phyloP scores from a whole-genome alignment of 495 filamentous ascomycete genomes.

The Thermochaetoides thermophila region DNA sequence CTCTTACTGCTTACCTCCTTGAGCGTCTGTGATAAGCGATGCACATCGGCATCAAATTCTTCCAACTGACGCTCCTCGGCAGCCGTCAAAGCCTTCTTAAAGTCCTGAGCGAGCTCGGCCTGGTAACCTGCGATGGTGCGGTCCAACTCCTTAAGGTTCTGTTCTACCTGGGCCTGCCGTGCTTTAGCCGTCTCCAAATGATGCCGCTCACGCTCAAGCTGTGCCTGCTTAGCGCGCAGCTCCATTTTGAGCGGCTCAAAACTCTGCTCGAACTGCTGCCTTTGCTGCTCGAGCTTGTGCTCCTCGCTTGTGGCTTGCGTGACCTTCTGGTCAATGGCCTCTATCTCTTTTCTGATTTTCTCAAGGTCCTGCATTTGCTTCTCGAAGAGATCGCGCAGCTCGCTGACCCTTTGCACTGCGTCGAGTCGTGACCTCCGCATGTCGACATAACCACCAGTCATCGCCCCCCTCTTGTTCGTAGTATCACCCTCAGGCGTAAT shows the following conservation, averaged over 20 bases:
- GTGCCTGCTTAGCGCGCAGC: conserved; percentile 51
- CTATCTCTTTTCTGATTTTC: conserved; percentile 41
- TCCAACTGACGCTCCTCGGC: conserved; percentile 75
- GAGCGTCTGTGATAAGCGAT: conserved; percentile 58
- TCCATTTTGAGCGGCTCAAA: conserved; percentile 67
- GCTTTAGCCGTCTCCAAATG: conserved; percentile 56
- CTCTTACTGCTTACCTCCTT: conserved; percentile 58
- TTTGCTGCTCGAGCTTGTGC: conserved; percentile 68
- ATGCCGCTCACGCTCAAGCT: conserved; percentile 58
- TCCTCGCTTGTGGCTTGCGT: conserved; percentile 66
- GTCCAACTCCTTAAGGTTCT: conserved; percentile 56
- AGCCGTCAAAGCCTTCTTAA: conserved; percentile 76
- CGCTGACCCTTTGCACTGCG: conserved; percentile 60
- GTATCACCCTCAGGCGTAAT: conserved; percentile 91
- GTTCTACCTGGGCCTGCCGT: conserved; percentile 58
- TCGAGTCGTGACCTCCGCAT: conserved; percentile 67
- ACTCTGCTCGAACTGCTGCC: conserved; percentile 63
- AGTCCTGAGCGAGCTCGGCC: conserved; percentile 66
- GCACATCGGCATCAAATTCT: conserved; percentile 47
- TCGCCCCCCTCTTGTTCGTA: conserved; percentile 81
- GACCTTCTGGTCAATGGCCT: conserved; percentile 70
- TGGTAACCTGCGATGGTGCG: conserved; percentile 61
- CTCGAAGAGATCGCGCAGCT: conserved; percentile 62
- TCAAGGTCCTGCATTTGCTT: conserved; percentile 34
- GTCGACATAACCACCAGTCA: conserved; percentile 89